Base-by-base conservation (phyloP, 176 grass and related monocot genomes). In the Saccharum spontaneum region DNA sequence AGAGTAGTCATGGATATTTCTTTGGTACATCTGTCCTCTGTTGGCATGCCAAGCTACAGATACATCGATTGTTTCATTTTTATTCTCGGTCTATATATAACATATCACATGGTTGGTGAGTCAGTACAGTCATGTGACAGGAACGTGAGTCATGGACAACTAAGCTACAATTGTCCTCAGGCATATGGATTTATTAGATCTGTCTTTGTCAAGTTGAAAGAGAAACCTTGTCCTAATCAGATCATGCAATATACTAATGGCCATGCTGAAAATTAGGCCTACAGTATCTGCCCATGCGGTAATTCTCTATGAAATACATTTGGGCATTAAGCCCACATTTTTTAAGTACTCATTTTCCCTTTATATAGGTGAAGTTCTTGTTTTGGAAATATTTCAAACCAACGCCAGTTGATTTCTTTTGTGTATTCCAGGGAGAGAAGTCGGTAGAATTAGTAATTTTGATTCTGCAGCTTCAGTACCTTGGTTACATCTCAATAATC, bases 211-310 rank as follows among this genome's bases (percentile, higher is more conserved):
- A 24, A 68, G 20, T 28, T 23, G 14, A 73, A 85, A 75, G 82
- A 57, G 10, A 73, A 75, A 85, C 38, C 38, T 89, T 84, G 61
- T 80, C 69, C 7, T 48, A 68, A 85, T 75, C 22, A 62, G 75
- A 52, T 15, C 57, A 57, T 45, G 37, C 59, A 66, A 67, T 23
- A 26, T 67, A 14, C 14, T 80, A 66, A 73, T 62, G 40, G 30
- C 14, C 45, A 37, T 16, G 10, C 8, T 63, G 40, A 79, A 86
- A 44, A n/a, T 68, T 68, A 34, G 26, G 18, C 41, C 5, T 50
- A n/a, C 16, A 34, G 7, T 4, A 67, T 36, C 17, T 33, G 11
- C 20, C 12, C 69, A 73, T 46, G 36, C 73, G 69, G 18, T 49
- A 82, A 30, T 57, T 73, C n/a, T 69, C 39, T 10, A 28, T 71